phyloP scores from a whole-genome alignment of 306 rosid genomes.

The Datisca glomerata region DNA sequence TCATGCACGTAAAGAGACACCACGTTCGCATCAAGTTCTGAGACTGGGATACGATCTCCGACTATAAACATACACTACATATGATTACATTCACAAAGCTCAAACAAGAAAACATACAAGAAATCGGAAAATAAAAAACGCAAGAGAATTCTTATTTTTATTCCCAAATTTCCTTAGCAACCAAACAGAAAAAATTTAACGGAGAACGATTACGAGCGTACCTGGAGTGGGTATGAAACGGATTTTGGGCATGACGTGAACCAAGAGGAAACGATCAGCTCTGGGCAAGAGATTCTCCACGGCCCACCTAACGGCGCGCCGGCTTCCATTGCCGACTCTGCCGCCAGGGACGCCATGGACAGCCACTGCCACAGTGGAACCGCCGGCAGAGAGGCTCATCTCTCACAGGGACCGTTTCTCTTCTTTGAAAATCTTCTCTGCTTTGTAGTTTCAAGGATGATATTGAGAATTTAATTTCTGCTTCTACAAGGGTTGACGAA shows the following conservation, averaged over 20 bases:
- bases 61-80: conserved; percentile 22
- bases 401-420: no score
- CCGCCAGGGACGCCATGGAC: conserved; percentile 38
- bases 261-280: conserved; percentile 65
- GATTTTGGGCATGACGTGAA: conserved; percentile 77
- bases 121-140: no score
- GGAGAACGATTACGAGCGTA: conserved; percentile 7
- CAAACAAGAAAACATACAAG: no score
- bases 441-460: no score
- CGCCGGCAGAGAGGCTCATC: no score
- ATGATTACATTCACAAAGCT: no score
- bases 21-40: conserved; percentile 37
- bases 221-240: conserved; percentile 63
- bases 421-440: no score
- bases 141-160: background rate
- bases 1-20: conserved; percentile 52
- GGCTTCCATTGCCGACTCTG: conserved; percentile 41
- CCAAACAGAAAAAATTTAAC: conserved; percentile 6
- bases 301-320: conserved; percentile 77
- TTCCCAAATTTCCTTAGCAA: conserved; percentile 2
- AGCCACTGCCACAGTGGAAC: no score
- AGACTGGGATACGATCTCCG: conserved; percentile 52
- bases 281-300: conserved; percentile 48
- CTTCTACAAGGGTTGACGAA: no score
- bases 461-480: no score